A percentile compares a stretch with the other conserved stretches of the same genome.
Evolutionary conservation across 495 filamentous ascomycete species (phyloP).

Genomic region (Hyaloscypha bicolor): DNA sequence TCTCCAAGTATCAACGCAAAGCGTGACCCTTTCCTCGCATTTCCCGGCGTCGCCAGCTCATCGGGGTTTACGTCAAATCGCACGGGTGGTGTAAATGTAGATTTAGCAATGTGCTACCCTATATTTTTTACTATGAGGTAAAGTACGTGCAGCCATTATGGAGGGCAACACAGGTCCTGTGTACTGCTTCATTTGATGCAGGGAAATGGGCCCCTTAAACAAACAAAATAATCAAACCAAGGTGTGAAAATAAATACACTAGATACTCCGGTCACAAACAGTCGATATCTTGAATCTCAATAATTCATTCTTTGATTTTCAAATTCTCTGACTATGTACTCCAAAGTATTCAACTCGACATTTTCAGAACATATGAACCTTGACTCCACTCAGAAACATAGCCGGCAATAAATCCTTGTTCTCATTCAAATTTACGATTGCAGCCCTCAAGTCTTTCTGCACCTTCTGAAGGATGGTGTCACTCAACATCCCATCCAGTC

Average conservation of each 20-base stretch:
- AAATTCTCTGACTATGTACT: background rate
- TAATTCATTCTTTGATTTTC: conserved; percentile 10
- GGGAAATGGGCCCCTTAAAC: background rate
- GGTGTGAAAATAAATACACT: background rate
- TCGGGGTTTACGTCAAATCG: background rate
- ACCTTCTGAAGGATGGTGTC: conserved; percentile 40
- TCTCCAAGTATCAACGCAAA: background rate
- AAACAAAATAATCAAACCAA: background rate
- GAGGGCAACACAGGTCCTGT: background rate
- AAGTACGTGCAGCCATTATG: background rate
- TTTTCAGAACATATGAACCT: conserved; percentile 15
- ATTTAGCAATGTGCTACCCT: background rate
- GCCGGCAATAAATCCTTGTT: conserved; percentile 43
- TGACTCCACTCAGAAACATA: conserved; percentile 25
- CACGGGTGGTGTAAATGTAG: background rate
- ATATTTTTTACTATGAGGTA: background rate
- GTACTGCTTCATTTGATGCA: background rate
- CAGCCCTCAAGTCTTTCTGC: conserved; percentile 37
- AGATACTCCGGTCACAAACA: conserved; percentile 11
- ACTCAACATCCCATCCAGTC: conserved; percentile 37
- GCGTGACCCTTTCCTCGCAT: conserved; percentile 5
- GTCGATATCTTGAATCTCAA: conserved; percentile 9
- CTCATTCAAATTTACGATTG: conserved; percentile 41
- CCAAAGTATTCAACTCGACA: conserved; percentile 13
- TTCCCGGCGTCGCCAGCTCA: conserved; percentile 1